A percentile compares a stretch with the other conserved stretches of the same genome.
Conservation (phyloP, 2,329 filamentous ascomycete species). For the Periconia sp. region DNA sequence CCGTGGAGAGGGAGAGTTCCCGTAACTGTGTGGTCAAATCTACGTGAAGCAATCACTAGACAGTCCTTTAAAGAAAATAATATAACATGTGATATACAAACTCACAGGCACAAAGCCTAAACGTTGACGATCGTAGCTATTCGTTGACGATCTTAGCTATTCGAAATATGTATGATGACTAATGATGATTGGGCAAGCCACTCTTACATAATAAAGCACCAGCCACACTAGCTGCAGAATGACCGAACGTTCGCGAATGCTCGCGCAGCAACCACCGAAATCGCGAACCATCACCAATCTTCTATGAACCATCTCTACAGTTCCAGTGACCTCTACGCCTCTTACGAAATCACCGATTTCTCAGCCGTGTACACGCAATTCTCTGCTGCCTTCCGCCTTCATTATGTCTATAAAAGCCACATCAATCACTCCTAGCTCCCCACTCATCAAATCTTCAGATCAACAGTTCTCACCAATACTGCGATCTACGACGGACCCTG, state of each 20-base stretch:
- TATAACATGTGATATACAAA: too few species aligned
- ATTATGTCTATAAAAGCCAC: constrained; percentile 42
- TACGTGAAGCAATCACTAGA: too few species aligned
- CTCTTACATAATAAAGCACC: background rate
- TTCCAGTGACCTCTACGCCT: constrained; percentile 34
- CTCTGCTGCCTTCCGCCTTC: constrained; percentile 30
- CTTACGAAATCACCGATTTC: constrained; percentile 35
- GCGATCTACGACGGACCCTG: constrained; percentile 22
- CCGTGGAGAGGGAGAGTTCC: background rate
- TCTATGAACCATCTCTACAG: constrained; percentile 19
- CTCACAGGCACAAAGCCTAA: too few species aligned
- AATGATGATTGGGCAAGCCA: too few species aligned
- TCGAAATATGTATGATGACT: too few species aligned
- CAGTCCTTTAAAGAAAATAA: too few species aligned
- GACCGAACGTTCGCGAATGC: constrained; percentile 34
- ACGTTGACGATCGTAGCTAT: too few species aligned
- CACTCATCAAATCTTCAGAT: constrained; percentile 37
- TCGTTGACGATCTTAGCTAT: too few species aligned
- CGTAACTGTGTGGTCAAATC: too few species aligned
- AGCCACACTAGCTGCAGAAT: constrained; percentile 16
- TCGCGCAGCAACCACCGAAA: constrained; percentile 27
- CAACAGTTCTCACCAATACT: constrained; percentile 16
- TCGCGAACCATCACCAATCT: constrained; percentile 32
- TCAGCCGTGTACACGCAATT: constrained; percentile 31
- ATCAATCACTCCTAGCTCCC: constrained; percentile 12